Evolutionary conservation across 441 rosid species (phyloP).

Genomic region (Pelargonium citronellum): DNA sequence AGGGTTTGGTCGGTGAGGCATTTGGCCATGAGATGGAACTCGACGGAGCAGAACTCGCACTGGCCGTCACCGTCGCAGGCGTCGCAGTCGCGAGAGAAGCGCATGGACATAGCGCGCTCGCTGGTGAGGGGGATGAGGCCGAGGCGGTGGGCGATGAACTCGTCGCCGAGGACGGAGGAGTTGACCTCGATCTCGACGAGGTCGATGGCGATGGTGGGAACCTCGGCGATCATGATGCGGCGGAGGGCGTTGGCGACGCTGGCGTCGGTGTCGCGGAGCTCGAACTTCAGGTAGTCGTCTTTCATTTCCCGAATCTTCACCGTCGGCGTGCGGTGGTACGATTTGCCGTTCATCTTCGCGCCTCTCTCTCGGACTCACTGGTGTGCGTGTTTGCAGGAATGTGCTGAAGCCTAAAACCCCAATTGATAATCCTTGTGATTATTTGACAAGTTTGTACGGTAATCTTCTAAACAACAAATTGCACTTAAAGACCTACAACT

Average conservation of each 20-base stretch:
- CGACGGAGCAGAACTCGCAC: conserved; percentile 95
- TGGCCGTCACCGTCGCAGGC: conserved; percentile 95
- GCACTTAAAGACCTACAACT: too few relatives aligned
- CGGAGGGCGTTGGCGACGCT: conserved; percentile 96
- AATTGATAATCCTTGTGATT: neutral
- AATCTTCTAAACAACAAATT: too few relatives aligned
- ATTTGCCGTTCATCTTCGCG: conserved; percentile 48
- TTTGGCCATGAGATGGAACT: conserved; percentile 73
- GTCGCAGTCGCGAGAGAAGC: conserved; percentile 91
- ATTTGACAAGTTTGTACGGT: too few relatives aligned
- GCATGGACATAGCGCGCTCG: conserved; percentile 87
- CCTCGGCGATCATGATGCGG: conserved; percentile 91
- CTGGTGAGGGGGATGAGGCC: conserved; percentile 86
- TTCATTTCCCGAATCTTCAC: conserved; percentile 68
- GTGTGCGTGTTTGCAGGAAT: too few relatives aligned
- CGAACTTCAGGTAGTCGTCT: conserved; percentile 77
- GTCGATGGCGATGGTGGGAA: conserved; percentile 89
- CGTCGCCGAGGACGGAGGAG: conserved; percentile 89
- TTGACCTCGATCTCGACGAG: conserved; percentile 89
- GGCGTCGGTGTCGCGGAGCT: conserved; percentile 84
- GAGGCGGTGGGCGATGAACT: conserved; percentile 90
- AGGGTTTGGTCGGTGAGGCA: conserved; percentile 78
- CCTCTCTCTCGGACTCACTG: too few relatives aligned
- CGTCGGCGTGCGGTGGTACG: conserved; percentile 87
- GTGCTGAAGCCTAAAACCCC: neutral